phyloP scores from a whole-genome alignment of 495 filamentous ascomycete genomes.

The Penicillium canariense region DNA sequence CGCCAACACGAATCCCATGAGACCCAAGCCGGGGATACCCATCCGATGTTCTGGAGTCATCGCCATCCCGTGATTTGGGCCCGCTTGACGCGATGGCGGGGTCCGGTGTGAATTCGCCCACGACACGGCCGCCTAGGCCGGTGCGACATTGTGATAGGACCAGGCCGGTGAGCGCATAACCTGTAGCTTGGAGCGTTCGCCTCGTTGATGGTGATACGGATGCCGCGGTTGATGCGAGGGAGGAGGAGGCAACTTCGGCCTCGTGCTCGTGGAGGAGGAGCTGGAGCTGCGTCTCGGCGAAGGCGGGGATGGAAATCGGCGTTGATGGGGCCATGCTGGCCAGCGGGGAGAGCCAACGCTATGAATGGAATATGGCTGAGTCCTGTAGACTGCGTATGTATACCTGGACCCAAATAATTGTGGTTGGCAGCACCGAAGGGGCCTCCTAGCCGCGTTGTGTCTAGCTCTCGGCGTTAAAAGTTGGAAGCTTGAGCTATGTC shows the following conservation, averaged over 20 bases:
- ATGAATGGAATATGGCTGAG: not conserved
- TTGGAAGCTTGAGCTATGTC: conserved; percentile 3
- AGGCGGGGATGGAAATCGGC: conserved; percentile 64
- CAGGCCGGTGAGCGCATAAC: conserved; percentile 83
- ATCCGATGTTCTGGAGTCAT: conserved; percentile 33
- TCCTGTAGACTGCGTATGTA: not conserved
- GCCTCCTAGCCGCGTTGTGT: conserved; percentile 55
- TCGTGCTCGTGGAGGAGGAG: conserved; percentile 77
- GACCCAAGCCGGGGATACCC: conserved; percentile 54
- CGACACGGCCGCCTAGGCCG: conserved; percentile 81
- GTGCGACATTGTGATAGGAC: conserved; percentile 77
- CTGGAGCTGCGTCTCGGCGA: conserved; percentile 73
- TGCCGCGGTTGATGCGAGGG: conserved; percentile 62
- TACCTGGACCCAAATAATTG: not conserved
- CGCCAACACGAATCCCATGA: conserved; percentile 82
- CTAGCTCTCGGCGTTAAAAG: conserved; percentile 45
- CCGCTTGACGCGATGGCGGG: conserved; percentile 51
- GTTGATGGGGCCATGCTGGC: conserved; percentile 19
- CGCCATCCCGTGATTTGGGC: conserved; percentile 19
- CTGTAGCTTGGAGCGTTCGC: conserved; percentile 73
- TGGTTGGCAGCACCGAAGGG: not conserved
- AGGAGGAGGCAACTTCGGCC: conserved; percentile 55
- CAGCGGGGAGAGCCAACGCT: not conserved
- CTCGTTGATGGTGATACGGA: conserved; percentile 72
- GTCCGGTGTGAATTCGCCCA: conserved; percentile 79